phyloP scores from a whole-genome alignment of 352 stramenopile species.

The Phytophthora sojae region DNA sequence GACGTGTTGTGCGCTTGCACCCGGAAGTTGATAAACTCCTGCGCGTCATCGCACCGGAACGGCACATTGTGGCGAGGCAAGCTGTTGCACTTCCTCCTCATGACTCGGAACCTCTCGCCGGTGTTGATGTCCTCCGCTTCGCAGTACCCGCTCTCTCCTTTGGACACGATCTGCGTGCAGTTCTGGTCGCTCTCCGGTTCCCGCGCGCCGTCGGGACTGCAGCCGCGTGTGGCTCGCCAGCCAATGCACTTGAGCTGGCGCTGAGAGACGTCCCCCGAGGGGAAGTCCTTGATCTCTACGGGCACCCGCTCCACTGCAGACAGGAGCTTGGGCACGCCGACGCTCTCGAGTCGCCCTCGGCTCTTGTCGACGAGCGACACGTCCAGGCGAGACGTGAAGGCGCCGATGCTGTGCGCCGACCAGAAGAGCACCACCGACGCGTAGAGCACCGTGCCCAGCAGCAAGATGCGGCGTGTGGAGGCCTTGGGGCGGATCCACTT shows the following conservation, averaged over 20 bases:
- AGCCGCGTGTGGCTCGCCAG: slow-evolving; percentile 24
- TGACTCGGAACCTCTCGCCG: slow-evolving; percentile 35
- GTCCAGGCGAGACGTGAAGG: slow-evolving; percentile 19
- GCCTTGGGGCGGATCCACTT: slow-evolving; percentile 4
- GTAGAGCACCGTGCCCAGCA: slow-evolving; percentile 21
- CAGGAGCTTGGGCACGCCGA: background rate
- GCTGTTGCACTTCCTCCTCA: slow-evolving; percentile 40
- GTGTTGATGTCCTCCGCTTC: slow-evolving; percentile 28
- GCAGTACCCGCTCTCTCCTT: slow-evolving; percentile 50
- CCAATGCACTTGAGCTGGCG: slow-evolving; percentile 24
- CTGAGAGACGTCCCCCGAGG: background rate
- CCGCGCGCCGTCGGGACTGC: slow-evolving; percentile 17
- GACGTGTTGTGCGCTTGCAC: slow-evolving; percentile 5
- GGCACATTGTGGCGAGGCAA: slow-evolving; percentile 18
- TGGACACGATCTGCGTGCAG: slow-evolving; percentile 20
- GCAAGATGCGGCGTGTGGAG: slow-evolving; percentile 12
- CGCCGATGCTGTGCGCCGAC: slow-evolving; percentile 20
- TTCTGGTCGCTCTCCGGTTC: slow-evolving; percentile 16
- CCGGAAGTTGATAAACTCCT: slow-evolving; percentile 44
- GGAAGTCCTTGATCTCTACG: slow-evolving; percentile 9
- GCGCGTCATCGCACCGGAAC: slow-evolving; percentile 47
- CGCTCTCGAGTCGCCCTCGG: background rate
- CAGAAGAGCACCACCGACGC: slow-evolving; percentile 25
- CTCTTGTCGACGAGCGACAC: slow-evolving; percentile 8
- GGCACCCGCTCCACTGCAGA: background rate